Conservation (phyloP, 2,329 filamentous ascomycete species). For the Alternaria triticina region DNA sequence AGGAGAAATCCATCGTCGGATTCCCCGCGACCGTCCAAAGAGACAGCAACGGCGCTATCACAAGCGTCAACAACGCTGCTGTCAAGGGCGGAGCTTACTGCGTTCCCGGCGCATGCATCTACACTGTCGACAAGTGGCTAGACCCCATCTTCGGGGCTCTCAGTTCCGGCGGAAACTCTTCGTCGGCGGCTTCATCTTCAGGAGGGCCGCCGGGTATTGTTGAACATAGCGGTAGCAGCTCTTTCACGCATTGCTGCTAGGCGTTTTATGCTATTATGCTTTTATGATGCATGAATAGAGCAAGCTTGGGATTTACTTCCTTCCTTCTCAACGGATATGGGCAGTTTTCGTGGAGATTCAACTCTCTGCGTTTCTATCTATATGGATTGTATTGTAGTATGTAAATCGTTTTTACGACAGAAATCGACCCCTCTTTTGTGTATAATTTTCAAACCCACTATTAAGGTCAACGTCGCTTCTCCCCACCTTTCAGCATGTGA, state of each 20-base stretch:
- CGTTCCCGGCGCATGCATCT: not conserved
- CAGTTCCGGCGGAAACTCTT: not conserved
- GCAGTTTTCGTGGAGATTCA: not conserved
- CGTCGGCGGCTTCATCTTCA: not conserved
- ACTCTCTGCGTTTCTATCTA: not conserved
- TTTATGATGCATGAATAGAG: not conserved
- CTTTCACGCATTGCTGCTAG: not conserved
- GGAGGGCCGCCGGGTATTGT: not conserved
- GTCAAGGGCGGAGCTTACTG: not conserved
- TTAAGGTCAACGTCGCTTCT: not conserved
- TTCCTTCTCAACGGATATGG: not conserved
- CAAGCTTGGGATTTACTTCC: not conserved
- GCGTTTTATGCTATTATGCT: not conserved
- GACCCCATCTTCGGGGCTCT: not conserved
- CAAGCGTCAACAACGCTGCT: not conserved
- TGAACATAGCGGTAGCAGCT: not conserved
- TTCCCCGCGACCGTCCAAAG: not conserved
- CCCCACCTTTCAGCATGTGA: not conserved
- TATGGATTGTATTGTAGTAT: not conserved
- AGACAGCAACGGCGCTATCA: not conserved
- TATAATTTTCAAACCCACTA: no score
- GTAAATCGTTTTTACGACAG: not conserved
- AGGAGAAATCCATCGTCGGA: not conserved
- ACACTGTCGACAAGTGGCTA: not conserved
- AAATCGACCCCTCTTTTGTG: no score